Base-by-base conservation (phyloP, 805 yeast species). In the Ascoidea asiatica region DNA sequence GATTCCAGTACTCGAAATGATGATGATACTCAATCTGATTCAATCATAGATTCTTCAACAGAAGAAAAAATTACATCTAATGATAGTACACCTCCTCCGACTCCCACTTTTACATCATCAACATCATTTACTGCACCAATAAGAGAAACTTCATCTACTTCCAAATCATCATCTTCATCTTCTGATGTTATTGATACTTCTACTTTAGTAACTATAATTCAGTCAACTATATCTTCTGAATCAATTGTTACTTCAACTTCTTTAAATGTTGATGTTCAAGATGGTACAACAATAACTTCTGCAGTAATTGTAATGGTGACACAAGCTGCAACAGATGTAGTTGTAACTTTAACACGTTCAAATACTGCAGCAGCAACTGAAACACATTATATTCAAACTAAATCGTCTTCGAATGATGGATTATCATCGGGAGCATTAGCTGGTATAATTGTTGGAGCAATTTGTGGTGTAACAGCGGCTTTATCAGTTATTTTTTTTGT, bases 251-350 rank as follows among this genome's bases (percentile, higher is more conserved):
- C 39, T 19, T 21, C 49, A 4, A 48, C 51, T 17, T 48, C 51
- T 5, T 36, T 48, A 4, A 39, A 47, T 4, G 35, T 44, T 5
- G 44, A 40, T 22, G 46, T 49, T 17, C 39, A 45, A 5, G 37
- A 43, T 21, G 52, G 52, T 18, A 43, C 37, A 35, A 49, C 52
- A 4, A 39, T 49, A n/a, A 49, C 52, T 11, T 47, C 50, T 17
- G 52, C 52, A 4, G 45, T 47, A 13, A 42, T 46, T n/a, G 33
- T 45, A 15, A 41, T 38, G 29, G 45, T 48, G 21, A 44, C 48
- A 13, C 41, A 38, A 13, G 38, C 48, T 23, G 40, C 37, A 21
- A 39, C 45, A 6, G 44, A 49, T 33, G 48, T 49, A 5, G 41
- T 42, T 40, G 46, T 47, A 33, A 49, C 52, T 2, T 29, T 21